Conservation (phyloP, 2,329 filamentous ascomycete species). For the Gliomastix tumulicola region DNA sequence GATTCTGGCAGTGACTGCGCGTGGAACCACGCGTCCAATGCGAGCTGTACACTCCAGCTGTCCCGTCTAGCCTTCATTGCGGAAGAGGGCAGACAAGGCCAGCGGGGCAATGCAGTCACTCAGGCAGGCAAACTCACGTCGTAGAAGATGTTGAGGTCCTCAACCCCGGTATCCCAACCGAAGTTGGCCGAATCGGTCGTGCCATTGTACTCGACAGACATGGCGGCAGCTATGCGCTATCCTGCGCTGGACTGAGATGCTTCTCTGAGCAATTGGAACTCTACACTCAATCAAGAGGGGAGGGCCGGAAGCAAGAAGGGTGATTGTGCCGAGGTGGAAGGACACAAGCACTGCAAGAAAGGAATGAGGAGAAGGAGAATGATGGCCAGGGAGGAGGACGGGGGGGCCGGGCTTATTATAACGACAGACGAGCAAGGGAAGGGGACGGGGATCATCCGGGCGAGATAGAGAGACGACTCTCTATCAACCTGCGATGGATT, state of each 20-base stretch:
- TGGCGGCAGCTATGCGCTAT: conserved; percentile 18
- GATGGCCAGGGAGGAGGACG: background rate
- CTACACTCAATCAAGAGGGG: too few relatives aligned
- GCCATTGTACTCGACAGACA: conserved; percentile 37
- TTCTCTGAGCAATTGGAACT: too few relatives aligned
- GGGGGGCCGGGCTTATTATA: too few relatives aligned
- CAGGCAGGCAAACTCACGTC: conserved; percentile 50
- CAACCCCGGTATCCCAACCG: conserved; percentile 40
- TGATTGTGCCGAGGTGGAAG: background rate
- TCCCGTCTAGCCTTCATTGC: background rate
- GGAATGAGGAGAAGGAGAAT: background rate
- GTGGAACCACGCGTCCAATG: too few relatives aligned
- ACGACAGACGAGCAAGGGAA: too few relatives aligned
- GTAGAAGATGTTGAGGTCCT: conserved; percentile 81
- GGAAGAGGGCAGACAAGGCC: background rate
- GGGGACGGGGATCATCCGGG: too few relatives aligned
- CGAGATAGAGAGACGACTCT: too few relatives aligned
- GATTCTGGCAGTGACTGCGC: too few relatives aligned
- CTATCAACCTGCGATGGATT: too few relatives aligned
- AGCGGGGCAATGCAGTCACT: background rate
- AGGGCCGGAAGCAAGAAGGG: background rate
- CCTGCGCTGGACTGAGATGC: too few relatives aligned
- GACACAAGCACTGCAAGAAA: background rate
- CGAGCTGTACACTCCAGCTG: too few relatives aligned
- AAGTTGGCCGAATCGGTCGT: conserved; percentile 39